Conservation (phyloP, 73 alveolate genomes). For the Stentor coeruleus region DNA sequence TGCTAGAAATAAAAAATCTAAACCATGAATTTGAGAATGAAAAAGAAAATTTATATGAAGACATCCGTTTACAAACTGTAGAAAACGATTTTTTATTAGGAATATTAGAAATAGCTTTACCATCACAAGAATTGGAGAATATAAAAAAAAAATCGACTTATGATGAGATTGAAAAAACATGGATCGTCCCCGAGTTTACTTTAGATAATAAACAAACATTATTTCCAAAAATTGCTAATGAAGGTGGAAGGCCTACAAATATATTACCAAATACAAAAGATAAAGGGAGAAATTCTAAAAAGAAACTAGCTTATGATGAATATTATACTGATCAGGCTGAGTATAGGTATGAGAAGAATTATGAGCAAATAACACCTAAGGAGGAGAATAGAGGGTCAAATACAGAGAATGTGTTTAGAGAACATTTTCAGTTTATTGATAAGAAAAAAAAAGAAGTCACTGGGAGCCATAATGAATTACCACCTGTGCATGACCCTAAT, state of each 20-base stretch:
- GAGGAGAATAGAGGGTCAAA: too few relatives aligned
- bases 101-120: conserved; percentile 35
- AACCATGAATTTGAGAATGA: conserved; percentile 42
- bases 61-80: conserved; percentile 34
- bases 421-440: background rate
- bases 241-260: too few relatives aligned
- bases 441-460: background rate
- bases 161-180: conserved; percentile 39
- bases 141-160: conserved; percentile 37
- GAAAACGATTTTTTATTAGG: conserved; percentile 33
- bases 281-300: background rate
- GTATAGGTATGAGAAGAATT: background rate
- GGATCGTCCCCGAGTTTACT: conserved; percentile 43
- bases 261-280: background rate
- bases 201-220: conserved; percentile 33
- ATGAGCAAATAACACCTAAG: background rate
- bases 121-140: conserved; percentile 33
- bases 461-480: background rate
- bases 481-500: background rate
- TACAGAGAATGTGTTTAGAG: background rate
- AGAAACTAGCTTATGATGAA: background rate
- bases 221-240: conserved; percentile 39
- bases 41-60: conserved; percentile 46
- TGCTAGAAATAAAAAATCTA: conserved; percentile 35
- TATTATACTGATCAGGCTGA: background rate